Conservation (phyloP, 345 rosid genomes). For the Abelmoschus esculentus region DNA sequence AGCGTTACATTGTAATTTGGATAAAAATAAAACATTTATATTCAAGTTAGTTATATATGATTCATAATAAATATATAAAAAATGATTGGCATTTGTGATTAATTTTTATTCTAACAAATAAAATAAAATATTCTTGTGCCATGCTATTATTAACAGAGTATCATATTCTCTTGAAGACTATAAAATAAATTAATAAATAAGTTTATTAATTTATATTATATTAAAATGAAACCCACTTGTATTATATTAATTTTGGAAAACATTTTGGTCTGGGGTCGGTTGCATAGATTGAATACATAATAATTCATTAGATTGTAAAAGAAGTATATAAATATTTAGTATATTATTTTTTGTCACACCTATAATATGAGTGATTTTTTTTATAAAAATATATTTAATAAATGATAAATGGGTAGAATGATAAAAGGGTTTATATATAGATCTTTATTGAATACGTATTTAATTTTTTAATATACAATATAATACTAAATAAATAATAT, state of each 20-base stretch:
- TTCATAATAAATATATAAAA: background rate
- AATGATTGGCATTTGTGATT: background rate
- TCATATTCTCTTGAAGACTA: background rate
- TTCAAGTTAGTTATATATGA: background rate
- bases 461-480: background rate
- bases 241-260: background rate
- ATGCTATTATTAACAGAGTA: background rate
- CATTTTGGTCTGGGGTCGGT: no score
- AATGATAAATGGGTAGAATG: no score
- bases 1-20: no score
- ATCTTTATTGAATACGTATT: no score
- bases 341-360: no score
- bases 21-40: no score
- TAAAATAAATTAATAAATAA: background rate
- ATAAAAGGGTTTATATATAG: conserved; percentile 2
- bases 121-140: background rate
- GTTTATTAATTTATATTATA: background rate
- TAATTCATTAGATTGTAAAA: background rate
- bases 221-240: background rate
- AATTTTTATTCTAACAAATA: background rate
- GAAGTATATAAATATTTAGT: no score
- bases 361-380: no score
- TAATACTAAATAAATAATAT: background rate
- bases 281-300: no score
- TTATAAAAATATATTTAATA: no score